Evolutionary conservation across 2,329 filamentous ascomycete genomes (phyloP).

Genomic region (Hymenoscyphus occultus): DNA sequence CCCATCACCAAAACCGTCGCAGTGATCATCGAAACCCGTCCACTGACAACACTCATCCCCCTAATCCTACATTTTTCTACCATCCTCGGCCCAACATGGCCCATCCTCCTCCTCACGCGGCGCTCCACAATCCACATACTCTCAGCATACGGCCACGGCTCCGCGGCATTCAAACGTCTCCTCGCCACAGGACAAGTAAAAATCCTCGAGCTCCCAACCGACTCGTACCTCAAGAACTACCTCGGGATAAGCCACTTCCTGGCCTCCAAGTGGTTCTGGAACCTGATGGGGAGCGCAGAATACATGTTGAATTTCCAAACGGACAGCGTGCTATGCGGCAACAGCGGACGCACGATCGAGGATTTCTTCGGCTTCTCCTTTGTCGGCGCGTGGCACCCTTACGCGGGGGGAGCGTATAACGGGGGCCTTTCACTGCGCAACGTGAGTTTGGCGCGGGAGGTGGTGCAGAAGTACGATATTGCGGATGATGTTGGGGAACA

Average conservation of each 20-base stretch:
- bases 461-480: slow-evolving; percentile 20
- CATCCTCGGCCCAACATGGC: slow-evolving; percentile 42
- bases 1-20: slow-evolving; percentile 31
- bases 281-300: slow-evolving; percentile 30
- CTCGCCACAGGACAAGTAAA: slow-evolving; percentile 34
- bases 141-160: slow-evolving; percentile 26
- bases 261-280: slow-evolving; percentile 30
- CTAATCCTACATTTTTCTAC: slow-evolving; percentile 38
- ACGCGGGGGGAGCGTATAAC: slow-evolving; percentile 28
- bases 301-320: slow-evolving; percentile 34
- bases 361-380: slow-evolving; percentile 35
- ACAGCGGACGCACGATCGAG: slow-evolving; percentile 26
- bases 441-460: slow-evolving; percentile 27
- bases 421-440: slow-evolving; percentile 39
- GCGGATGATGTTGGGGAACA: slow-evolving; percentile 13
- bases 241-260: slow-evolving; percentile 34
- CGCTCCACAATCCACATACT: slow-evolving; percentile 26
- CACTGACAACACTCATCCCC: slow-evolving; percentile 33
- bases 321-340: slow-evolving; percentile 32
- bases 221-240: slow-evolving; percentile 35
- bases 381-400: slow-evolving; percentile 33
- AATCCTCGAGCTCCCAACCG: slow-evolving; percentile 37
- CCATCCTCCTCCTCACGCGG: slow-evolving; percentile 41
- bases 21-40: slow-evolving; percentile 37
- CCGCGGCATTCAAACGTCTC: slow-evolving; percentile 36